These are phyloP conservation scores for Claviceps paspali DNA, from an alignment of 2,329 filamentous ascomycete genomes.

Conservation along the genomic window DNA sequence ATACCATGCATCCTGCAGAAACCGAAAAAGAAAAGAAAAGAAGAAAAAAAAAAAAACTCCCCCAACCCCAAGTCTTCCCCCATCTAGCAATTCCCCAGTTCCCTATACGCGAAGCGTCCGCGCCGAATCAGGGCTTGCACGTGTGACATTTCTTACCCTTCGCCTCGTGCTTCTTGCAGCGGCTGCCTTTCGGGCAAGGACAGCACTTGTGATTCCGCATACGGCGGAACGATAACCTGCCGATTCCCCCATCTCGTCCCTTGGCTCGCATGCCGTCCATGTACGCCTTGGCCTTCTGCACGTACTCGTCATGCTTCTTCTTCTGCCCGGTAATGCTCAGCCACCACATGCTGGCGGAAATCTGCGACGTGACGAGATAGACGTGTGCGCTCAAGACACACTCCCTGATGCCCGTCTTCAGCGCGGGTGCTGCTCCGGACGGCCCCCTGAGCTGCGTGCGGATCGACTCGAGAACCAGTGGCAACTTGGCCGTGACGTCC, in stretches of 20 bases:
- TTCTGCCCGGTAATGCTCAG: slow-evolving; percentile 35
- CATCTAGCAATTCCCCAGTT: too few relatives aligned
- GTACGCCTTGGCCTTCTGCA: slow-evolving; percentile 29
- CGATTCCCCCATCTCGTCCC: neutral
- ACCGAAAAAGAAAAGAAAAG: too few relatives aligned
- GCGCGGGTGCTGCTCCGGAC: neutral
- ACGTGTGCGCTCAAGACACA: slow-evolving; percentile 15
- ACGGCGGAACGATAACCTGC: neutral
- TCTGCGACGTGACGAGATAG: slow-evolving; percentile 35
- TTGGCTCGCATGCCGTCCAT: slow-evolving; percentile 12
- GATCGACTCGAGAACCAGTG: slow-evolving; percentile 13
- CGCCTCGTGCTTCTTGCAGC: neutral
- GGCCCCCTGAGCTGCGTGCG: slow-evolving; percentile 20
- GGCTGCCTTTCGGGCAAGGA: neutral
- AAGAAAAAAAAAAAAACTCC: too few relatives aligned
- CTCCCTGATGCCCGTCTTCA: slow-evolving; percentile 2
- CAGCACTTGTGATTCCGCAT: neutral
- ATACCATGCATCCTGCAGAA: neutral
- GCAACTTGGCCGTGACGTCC: slow-evolving; percentile 9
- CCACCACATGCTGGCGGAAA: slow-evolving; percentile 42
- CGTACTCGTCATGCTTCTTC: slow-evolving; percentile 30
- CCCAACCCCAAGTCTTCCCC: too few relatives aligned
- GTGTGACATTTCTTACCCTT: neutral
- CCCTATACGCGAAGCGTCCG: too few relatives aligned
- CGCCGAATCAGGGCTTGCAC: neutral